Evolutionary conservation across 2,329 filamentous ascomycete genomes (phyloP).

Genomic region (Xylaria sp.): DNA sequence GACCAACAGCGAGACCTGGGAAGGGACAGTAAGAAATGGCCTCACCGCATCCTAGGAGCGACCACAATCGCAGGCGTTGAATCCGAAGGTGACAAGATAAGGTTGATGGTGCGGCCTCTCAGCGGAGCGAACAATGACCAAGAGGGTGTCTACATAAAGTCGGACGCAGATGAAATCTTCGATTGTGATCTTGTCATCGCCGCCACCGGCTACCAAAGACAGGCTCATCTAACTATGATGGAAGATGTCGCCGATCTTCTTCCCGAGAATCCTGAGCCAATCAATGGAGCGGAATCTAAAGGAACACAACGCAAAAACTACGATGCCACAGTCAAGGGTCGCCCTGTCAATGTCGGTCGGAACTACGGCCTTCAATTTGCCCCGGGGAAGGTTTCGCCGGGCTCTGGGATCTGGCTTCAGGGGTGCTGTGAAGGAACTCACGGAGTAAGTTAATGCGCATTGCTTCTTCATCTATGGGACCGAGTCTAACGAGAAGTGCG

Average conservation of each 20-base stretch:
- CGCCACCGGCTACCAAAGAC: slow-evolving; percentile 86
- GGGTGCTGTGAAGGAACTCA: slow-evolving; percentile 94
- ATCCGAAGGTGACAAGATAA: slow-evolving; percentile 62
- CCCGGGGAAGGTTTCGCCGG: slow-evolving; percentile 72
- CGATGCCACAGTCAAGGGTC: slow-evolving; percentile 63
- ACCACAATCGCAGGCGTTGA: slow-evolving; percentile 74
- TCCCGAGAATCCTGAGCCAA: slow-evolving; percentile 56
- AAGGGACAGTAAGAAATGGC: slow-evolving; percentile 78
- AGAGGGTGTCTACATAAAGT: slow-evolving; percentile 40
- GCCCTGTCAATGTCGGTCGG: slow-evolving; percentile 65
- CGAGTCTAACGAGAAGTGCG: slow-evolving; percentile 2
- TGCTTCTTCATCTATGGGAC: neutral
- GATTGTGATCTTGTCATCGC: slow-evolving; percentile 86
- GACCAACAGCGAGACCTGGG: slow-evolving; percentile 79
- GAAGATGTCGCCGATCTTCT: slow-evolving; percentile 73
- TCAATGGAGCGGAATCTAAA: slow-evolving; percentile 30
- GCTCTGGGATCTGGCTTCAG: slow-evolving; percentile 89
- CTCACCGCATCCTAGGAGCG: slow-evolving; percentile 80
- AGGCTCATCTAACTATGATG: slow-evolving; percentile 82
- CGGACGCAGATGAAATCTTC: slow-evolving; percentile 65
- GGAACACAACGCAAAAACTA: slow-evolving; percentile 35
- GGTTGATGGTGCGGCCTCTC: slow-evolving; percentile 68
- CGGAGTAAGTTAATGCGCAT: slow-evolving; percentile 71
- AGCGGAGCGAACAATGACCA: slow-evolving; percentile 31
- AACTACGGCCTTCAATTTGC: slow-evolving; percentile 83